Base-by-base conservation (phyloP, 345 rosid species). In the Eutrema heterophyllum region DNA sequence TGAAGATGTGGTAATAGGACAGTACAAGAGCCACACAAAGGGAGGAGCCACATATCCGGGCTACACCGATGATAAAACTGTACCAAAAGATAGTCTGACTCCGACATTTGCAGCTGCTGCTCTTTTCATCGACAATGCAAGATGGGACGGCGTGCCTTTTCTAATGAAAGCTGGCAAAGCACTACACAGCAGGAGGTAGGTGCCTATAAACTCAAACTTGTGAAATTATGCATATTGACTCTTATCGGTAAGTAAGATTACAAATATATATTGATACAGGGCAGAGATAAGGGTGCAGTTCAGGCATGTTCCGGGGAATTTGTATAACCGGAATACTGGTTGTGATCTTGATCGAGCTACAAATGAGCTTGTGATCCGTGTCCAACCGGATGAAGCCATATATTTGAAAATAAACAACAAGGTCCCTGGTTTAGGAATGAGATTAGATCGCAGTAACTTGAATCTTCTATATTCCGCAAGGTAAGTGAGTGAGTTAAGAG, bases 81-180 rank as follows among this genome's bases (percentile, higher is more conserved):
- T 95, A 55, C 96, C 97, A 1, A 89, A 85, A 64, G 97, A 70
- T 68, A 95, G 99, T 77, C 71, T 88, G 69, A 95, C 99, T 40
- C 98, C 99, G 1, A 95, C 99, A 64, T 95, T 95, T 86, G 98
- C 98, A 1, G 98, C 99, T n/a, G 98, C 99, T 61, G 96, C 99
- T 13, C 88, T 95, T 55, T 95, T 95, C 81, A 90, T 95, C 12
- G 87, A 95, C 70, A 95, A 95, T 49, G 97, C 99, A 4, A 88
- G 99, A 86, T 95, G 99, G 99, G 98, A 90, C 41, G 99, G 99
- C 2, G 99, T 95, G 45, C 99, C 99, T 44, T 95, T 95, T 78
- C 83, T 95, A 38, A 88, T 95, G 98, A 92, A 90, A 88, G 98
- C 98, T 15, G 99, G 99, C 27, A 95, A 95, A 80, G 99, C 98